These are phyloP conservation scores for Lotmaria passim DNA, from an alignment of 208 protist genomes.

Conservation along the genomic window DNA sequence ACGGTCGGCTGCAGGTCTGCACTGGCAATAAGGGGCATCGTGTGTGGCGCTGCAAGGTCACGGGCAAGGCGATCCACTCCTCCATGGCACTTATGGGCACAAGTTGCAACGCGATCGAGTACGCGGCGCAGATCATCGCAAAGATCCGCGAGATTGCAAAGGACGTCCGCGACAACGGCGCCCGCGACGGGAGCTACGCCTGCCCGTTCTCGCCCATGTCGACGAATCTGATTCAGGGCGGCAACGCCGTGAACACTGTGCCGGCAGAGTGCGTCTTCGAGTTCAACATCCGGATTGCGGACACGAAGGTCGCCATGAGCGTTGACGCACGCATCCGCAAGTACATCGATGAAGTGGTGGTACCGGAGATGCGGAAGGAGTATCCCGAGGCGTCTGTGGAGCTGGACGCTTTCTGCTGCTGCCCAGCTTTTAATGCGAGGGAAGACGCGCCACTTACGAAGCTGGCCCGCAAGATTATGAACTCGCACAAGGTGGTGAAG, in stretches of 20 bases:
- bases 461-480: conserved; percentile 28
- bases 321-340: conserved; percentile 37
- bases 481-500: conserved; percentile 16
- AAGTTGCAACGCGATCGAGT: conserved; percentile 54
- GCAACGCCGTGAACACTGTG: conserved; percentile 60
- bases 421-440: conserved; percentile 31
- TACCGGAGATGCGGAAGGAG: conserved; percentile 44
- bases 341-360: conserved; percentile 36
- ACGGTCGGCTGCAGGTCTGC: conserved; percentile 8
- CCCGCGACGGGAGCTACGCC: conserved; percentile 27
- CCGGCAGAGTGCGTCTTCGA: conserved; percentile 46
- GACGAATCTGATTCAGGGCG: conserved; percentile 46
- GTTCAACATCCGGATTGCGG: conserved; percentile 46
- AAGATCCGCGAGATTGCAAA: conserved; percentile 41
- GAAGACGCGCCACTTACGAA: conserved; percentile 46
- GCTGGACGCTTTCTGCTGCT: conserved; percentile 21
- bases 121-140: no score
- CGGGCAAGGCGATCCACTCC: conserved; percentile 53
- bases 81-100: conserved; percentile 47
- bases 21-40: conserved; percentile 16
- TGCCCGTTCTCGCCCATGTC: conserved; percentile 39
- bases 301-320: conserved; percentile 18
- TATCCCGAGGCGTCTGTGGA: conserved; percentile 28
- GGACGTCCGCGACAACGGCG: conserved; percentile 33
- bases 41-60: conserved; percentile 24